Evolutionary conservation across 2,329 filamentous ascomycete species (phyloP), one percentile per base, ranked within the genome.

Genomic region (Colletotrichum filicis): DNA sequence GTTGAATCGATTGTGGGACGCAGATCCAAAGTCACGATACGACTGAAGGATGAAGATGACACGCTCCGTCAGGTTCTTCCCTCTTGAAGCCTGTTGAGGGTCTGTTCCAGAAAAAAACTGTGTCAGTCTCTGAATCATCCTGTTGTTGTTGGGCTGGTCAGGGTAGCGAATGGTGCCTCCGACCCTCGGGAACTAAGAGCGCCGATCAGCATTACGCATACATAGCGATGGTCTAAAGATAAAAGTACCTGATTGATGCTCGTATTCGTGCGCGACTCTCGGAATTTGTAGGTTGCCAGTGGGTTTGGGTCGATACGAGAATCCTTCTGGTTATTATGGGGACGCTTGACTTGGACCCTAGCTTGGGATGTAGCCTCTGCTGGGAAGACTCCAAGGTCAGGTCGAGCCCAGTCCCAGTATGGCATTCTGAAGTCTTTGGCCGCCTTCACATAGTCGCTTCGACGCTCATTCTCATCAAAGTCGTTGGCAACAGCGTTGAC

Each of bases 371-470:
- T 30, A 56, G 76, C 32, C 71, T 77, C 11, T 72, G 75, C 1
- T 76, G 82, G 62, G 32, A 74, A 74, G 5, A 74, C 68, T 9
- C 68, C 67, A 42, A 74, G 68, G 35, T 71, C 68, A 24, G 70
- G 70, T 26, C 70, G 70, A 16, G 70, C 70, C 81, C 81, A 83
- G 74, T 83, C 82, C 74, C 79, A 82, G 68, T 81, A 82, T 0
- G 81, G 81, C 6, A 80, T 72, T 1, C 81, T 76, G 74, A 82
- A 81, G 24, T 67, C 64, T 61, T 78, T 73, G 28, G 79, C 79
- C 0, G 80, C 80, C 1, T 69, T 60, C 3, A 75, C 58, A 60
- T 82, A 82, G 30, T 76, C 72, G 35, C 71, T 66, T 5, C 75
- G 72, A 9, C 77, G 67, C 32, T 74, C 59, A 6, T 61, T 61